A percentile compares a stretch with the other conserved stretches of the same genome.
Evolutionary conservation across 805 yeast species (phyloP).

Genomic region (Dipodascopsis tothii): DNA sequence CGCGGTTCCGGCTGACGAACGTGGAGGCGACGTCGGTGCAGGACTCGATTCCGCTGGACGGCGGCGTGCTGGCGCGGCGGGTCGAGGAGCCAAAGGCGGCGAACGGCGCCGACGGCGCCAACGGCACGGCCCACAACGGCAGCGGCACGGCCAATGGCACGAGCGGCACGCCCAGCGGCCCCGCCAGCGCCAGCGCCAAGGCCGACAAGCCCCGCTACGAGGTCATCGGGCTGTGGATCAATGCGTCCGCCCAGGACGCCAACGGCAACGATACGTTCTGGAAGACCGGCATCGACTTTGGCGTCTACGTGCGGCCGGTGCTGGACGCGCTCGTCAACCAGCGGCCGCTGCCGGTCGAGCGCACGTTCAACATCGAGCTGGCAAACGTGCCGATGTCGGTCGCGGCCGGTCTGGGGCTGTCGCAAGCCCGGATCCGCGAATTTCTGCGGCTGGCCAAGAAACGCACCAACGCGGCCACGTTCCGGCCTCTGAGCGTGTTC

Average conservation of each 20-base stretch:
- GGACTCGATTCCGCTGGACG: conserved; percentile 16
- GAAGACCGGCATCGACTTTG: conserved; percentile 15
- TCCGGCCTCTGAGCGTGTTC: conserved; percentile 7
- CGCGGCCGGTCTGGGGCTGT: conserved; percentile 16
- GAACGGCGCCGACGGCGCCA: too few species aligned
- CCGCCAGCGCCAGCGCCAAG: not conserved
- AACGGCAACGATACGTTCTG: conserved; percentile 15
- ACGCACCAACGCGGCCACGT: conserved; percentile 7
- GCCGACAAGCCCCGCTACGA: conserved; percentile 6
- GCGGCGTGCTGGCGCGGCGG: conserved; percentile 13
- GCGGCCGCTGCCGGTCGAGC: conserved; percentile 1
- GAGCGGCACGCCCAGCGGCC: too few species aligned
- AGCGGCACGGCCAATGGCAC: too few species aligned
- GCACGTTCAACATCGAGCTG: conserved; percentile 18
- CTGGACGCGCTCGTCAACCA: conserved; percentile 4
- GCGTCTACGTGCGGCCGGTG: conserved; percentile 15
- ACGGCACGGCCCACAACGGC: too few species aligned
- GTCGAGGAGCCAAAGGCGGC: too few species aligned
- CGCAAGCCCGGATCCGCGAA: conserved; percentile 8
- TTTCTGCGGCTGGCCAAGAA: conserved; percentile 7
- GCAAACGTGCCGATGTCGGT: conserved; percentile 9
- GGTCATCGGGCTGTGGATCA: conserved; percentile 14
- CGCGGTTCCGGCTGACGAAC: conserved; percentile 16
- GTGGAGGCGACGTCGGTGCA: conserved; percentile 14
- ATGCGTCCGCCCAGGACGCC: conserved; percentile 16